These are phyloP conservation scores for Galerina sulciceps DNA, from an alignment of 768 basidiomycete species.

Conservation along the genomic window DNA sequence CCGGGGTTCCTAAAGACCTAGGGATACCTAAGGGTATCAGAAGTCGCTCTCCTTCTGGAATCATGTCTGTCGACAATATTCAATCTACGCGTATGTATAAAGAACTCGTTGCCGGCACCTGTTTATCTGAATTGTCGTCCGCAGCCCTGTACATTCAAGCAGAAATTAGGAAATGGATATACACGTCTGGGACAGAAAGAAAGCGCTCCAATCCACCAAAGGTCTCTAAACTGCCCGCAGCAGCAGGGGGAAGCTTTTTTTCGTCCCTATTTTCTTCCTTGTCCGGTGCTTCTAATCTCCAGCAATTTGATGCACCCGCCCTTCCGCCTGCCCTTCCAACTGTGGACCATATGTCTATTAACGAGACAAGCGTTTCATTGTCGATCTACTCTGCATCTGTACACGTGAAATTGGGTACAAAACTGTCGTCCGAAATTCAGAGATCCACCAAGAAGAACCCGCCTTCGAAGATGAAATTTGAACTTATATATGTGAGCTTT, in stretches of 20 bases:
- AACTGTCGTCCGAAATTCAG: slow-evolving; percentile 73
- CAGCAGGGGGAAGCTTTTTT: slow-evolving; percentile 47
- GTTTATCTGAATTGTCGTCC: slow-evolving; percentile 7
- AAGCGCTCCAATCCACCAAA: slow-evolving; percentile 40
- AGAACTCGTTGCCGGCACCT: not conserved
- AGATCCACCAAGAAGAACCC: slow-evolving; percentile 96
- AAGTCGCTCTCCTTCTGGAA: slow-evolving; percentile 54
- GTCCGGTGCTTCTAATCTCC: slow-evolving; percentile 38
- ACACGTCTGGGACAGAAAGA: slow-evolving; percentile 67
- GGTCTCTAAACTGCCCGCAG: slow-evolving; percentile 32
- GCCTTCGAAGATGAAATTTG: slow-evolving; percentile 72
- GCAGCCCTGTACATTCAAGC: slow-evolving; percentile 79
- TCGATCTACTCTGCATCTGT: slow-evolving; percentile 72
- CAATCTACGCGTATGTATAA: slow-evolving; percentile 58
- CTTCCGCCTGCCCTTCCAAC: slow-evolving; percentile 35
- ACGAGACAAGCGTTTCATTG: slow-evolving; percentile 59
- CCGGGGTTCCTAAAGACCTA: slow-evolving; percentile 54
- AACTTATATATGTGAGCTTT: slow-evolving; percentile 79
- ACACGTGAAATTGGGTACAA: slow-evolving; percentile 65
- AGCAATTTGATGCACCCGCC: slow-evolving; percentile 35
- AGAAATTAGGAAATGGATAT: slow-evolving; percentile 81
- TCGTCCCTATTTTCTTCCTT: slow-evolving; percentile 48
- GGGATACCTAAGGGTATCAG: slow-evolving; percentile 61
- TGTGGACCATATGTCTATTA: slow-evolving; percentile 42
- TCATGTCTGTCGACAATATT: slow-evolving; percentile 74